phyloP scores from a whole-genome alignment of 169 alveolate genomes.

The Theileria annulata region DNA sequence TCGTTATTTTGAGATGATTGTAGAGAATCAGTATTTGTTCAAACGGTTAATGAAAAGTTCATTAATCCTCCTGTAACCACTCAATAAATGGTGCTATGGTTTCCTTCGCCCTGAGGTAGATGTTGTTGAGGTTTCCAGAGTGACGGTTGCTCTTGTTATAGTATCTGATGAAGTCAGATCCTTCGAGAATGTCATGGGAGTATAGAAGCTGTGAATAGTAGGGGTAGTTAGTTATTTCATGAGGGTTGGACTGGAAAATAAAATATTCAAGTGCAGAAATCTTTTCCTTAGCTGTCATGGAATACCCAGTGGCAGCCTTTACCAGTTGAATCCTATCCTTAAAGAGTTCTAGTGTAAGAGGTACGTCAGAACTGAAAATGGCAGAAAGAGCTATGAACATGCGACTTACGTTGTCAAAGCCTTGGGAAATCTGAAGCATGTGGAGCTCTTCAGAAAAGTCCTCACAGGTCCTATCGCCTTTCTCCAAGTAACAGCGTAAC shows the following conservation, averaged over 20 bases:
- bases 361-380: slow-evolving; percentile 66
- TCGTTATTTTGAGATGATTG: slow-evolving; percentile 30
- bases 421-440: slow-evolving; percentile 88
- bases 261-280: slow-evolving; percentile 78
- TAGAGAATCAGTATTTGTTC: slow-evolving; percentile 57
- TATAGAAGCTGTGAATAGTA: slow-evolving; percentile 79
- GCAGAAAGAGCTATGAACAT: slow-evolving; percentile 77
- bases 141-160: slow-evolving; percentile 65
- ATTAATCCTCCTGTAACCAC: slow-evolving; percentile 74
- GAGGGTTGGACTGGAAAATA: slow-evolving; percentile 71
- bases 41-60: slow-evolving; percentile 31
- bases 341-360: slow-evolving; percentile 33
- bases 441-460: slow-evolving; percentile 86
- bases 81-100: slow-evolving; percentile 81
- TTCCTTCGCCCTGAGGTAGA: slow-evolving; percentile 67
- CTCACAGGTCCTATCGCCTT: slow-evolving; percentile 72
- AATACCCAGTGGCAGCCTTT: slow-evolving; percentile 71
- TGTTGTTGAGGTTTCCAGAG: slow-evolving; percentile 47
- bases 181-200: slow-evolving; percentile 78
- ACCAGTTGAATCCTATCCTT: slow-evolving; percentile 69
- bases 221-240: slow-evolving; percentile 77
- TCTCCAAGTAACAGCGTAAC: slow-evolving; percentile 60
- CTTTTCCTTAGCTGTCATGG: slow-evolving; percentile 76
- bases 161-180: slow-evolving; percentile 73
- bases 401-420: slow-evolving; percentile 81